Percentiles rank a stretch among this genome's conserved stretches.
These are phyloP conservation scores for Dactylellina drechsleri DNA, from an alignment of 2,329 filamentous ascomycete genomes.

Conservation along the genomic window DNA sequence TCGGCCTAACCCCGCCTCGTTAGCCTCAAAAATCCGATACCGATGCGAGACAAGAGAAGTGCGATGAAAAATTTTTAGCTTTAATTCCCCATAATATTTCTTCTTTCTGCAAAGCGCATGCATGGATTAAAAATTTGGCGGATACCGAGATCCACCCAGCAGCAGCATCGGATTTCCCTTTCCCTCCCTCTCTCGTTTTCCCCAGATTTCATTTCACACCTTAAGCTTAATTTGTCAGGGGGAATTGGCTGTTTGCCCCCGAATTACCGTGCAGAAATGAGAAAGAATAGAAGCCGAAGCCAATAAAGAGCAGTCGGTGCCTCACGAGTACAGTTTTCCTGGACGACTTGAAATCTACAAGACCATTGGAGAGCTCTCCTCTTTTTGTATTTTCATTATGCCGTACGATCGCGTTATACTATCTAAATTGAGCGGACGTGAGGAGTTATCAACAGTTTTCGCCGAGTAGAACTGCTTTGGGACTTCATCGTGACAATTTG, in stretches of 20 bases:
- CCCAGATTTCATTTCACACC: conserved; percentile 18
- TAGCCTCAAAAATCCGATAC: conserved; percentile 36
- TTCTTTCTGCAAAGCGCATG: conserved; percentile 13
- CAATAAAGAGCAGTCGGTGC: not conserved
- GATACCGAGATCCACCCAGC: conserved; percentile 6
- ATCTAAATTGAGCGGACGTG: too few species aligned
- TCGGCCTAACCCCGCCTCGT: conserved; percentile 41
- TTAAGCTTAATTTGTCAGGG: conserved; percentile 5
- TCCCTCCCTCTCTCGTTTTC: conserved; percentile 15
- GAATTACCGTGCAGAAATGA: conserved; percentile 2
- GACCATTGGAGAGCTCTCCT: not conserved
- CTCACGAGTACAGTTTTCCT: not conserved
- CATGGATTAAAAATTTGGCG: conserved; percentile 11
- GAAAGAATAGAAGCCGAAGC: not conserved
- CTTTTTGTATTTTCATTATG: not conserved
- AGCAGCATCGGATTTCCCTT: conserved; percentile 39
- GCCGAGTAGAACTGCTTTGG: too few species aligned
- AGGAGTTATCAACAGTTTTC: too few species aligned
- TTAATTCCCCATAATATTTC: conserved; percentile 10
- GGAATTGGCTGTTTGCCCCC: not conserved
- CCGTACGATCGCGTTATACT: conserved; percentile 3
- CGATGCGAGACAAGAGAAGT: conserved; percentile 28
- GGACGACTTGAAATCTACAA: too few species aligned
- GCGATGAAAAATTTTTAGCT: conserved; percentile 9
- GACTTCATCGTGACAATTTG: too few species aligned